phyloP scores from a whole-genome alignment of 306 rosid species.

The Malus sieversii region DNA sequence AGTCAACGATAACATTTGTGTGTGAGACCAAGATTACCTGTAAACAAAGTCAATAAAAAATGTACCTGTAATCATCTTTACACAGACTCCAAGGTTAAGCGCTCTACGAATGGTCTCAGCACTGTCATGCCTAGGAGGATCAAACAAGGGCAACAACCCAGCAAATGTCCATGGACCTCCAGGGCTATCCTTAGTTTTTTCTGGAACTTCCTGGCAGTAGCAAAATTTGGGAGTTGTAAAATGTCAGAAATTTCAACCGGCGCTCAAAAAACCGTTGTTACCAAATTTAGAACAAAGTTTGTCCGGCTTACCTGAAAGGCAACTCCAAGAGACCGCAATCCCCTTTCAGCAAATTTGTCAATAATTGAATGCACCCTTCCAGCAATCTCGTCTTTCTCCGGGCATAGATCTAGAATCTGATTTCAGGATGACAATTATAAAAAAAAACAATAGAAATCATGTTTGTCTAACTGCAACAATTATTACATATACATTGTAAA shows the following conservation, averaged over 20 bases:
- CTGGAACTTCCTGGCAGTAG: constrained; percentile 59
- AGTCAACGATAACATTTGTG: neutral
- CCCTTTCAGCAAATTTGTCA: constrained; percentile 89
- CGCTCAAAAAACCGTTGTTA: neutral
- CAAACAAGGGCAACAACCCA: constrained; percentile 84
- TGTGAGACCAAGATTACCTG: neutral
- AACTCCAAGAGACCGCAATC: constrained; percentile 78
- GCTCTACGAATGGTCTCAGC: constrained; percentile 89
- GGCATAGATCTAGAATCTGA: constrained; percentile 65
- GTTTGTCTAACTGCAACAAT: neutral
- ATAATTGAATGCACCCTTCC: constrained; percentile 61
- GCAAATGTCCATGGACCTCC: constrained; percentile 85
- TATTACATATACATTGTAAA: neutral
- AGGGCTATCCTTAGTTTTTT: constrained; percentile 58
- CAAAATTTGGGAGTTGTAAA: neutral
- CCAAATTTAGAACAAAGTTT: neutral
- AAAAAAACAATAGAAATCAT: constrained; percentile 16
- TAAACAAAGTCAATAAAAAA: too few relatives aligned
- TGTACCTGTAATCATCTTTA: constrained; percentile 89
- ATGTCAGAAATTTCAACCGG: constrained; percentile 13
- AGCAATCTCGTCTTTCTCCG: constrained; percentile 57
- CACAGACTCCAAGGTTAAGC: constrained; percentile 77
- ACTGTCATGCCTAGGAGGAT: constrained; percentile 89
- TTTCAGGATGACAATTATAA: constrained; percentile 7
- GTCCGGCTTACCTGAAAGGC: constrained; percentile 56